These are phyloP conservation scores for Chlamydomonas sphaeroides DNA, from an alignment of 139 green algal genomes.

Conservation along the genomic window DNA sequence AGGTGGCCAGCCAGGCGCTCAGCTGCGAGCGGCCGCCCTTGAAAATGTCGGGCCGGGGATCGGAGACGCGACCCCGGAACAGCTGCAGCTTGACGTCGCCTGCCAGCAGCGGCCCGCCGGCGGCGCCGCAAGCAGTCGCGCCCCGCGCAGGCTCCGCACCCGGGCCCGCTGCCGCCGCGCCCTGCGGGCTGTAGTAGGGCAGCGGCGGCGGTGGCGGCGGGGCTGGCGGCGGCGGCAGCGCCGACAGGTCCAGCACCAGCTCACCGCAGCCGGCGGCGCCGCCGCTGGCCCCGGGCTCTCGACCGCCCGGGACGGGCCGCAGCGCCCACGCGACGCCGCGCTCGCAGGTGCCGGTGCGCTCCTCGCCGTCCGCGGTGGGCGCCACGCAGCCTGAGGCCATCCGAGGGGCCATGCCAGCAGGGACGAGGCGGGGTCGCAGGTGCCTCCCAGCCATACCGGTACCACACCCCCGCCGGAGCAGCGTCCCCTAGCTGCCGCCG, in stretches of 20 bases:
- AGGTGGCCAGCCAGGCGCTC: conserved; percentile 1
- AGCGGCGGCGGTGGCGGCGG: not conserved
- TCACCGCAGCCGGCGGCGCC: not conserved
- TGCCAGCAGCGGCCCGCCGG: not conserved
- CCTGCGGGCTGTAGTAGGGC: conserved; percentile 1
- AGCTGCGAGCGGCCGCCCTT: conserved; percentile 19
- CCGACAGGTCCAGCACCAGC: not conserved
- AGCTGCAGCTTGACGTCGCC: conserved; percentile 40
- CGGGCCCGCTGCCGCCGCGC: too few species aligned
- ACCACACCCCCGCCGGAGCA: too few species aligned
- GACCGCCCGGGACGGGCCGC: too few species aligned
- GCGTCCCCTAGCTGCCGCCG: too few species aligned
- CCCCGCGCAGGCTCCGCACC: too few species aligned
- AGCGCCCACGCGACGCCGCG: too few species aligned
- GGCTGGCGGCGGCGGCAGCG: not conserved
- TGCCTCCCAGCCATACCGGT: not conserved
- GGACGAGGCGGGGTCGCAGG: too few species aligned
- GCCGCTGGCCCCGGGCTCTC: too few species aligned
- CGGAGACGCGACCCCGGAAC: not conserved
- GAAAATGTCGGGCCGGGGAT: conserved; percentile 1
- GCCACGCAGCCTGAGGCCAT: not conserved
- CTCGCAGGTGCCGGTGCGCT: too few species aligned
- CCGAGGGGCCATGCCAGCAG: too few species aligned
- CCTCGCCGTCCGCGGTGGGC: too few species aligned
- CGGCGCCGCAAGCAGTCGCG: too few species aligned